Evolutionary conservation across 1,139 yeast species (phyloP).

Genomic region (Candida tropicalis): DNA sequence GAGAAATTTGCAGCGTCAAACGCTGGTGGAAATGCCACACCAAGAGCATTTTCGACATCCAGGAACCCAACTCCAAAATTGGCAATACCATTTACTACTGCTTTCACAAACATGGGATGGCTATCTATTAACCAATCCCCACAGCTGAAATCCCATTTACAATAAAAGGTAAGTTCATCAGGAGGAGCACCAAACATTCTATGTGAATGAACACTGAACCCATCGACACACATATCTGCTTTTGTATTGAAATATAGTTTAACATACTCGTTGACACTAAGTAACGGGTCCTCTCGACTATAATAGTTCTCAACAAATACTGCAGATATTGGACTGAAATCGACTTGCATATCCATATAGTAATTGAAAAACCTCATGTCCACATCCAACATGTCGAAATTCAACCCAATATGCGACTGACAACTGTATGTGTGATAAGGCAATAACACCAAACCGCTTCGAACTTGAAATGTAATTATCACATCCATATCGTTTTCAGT

Average conservation of each 20-base stretch:
- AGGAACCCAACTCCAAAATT: slow-evolving; percentile 63
- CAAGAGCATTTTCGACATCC: slow-evolving; percentile 76
- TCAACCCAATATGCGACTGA: slow-evolving; percentile 61
- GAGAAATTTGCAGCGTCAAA: slow-evolving; percentile 71
- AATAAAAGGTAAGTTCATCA: slow-evolving; percentile 79
- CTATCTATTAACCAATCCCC: slow-evolving; percentile 62
- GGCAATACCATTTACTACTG: slow-evolving; percentile 43
- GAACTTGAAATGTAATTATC: slow-evolving; percentile 67
- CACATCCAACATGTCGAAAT: slow-evolving; percentile 67
- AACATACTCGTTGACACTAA: slow-evolving; percentile 30
- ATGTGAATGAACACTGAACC: slow-evolving; percentile 76
- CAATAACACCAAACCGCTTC: slow-evolving; percentile 67
- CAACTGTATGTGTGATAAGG: slow-evolving; percentile 76
- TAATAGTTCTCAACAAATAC: slow-evolving; percentile 28
- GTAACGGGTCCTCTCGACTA: slow-evolving; percentile 23
- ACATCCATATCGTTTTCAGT: slow-evolving; percentile 78
- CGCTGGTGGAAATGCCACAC: slow-evolving; percentile 56
- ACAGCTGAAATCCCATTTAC: slow-evolving; percentile 84
- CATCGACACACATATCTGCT: slow-evolving; percentile 55
- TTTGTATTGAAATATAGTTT: slow-evolving; percentile 20
- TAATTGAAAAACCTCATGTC: slow-evolving; percentile 88
- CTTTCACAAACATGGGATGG: slow-evolving; percentile 48
- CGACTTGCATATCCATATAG: slow-evolving; percentile 82
- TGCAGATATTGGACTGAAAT: slow-evolving; percentile 51
- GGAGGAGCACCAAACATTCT: slow-evolving; percentile 94